Base-by-base conservation (phyloP, 768 basidiomycete species). In the Suillus americanus region DNA sequence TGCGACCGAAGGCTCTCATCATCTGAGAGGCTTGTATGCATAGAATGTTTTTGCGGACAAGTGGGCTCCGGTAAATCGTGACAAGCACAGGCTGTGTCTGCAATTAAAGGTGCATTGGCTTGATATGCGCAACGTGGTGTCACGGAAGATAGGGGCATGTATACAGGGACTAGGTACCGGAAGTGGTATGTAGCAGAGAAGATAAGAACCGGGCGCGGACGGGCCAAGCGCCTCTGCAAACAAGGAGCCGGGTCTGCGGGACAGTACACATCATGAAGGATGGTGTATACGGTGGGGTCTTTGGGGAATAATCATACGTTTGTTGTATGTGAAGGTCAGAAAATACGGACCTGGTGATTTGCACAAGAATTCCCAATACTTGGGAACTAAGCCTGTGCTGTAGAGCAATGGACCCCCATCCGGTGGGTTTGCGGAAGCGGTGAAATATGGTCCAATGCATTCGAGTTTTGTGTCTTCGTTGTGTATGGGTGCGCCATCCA, bases 231-330 rank as follows among this genome's bases (percentile, higher is more conserved):
- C 46, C 59, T 63, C 51, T 64, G 45, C 45, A 46, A 63, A n/a
- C 67, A 71, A 35, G 78, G 70, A 30, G 68, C 69, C 23, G 63
- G 53, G 35, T 76, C 72, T 28, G 68, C 67, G 28, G 79, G 69
- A 51, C 72, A 72, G 59, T 75, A 69, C 53, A 92, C 86, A 57
- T 88, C 84, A 71, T 91, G 90, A 51, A 85, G 75, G 71, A 92
- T 89, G 3, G 82, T 85, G 73, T 84, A 91, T 61, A 82, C 75
- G 6, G 88, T 85, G 30, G 88, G 87, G 74, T 92, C 90, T 91
- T 67, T 9, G 38, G 54, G n/a, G 45, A 28, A n/a, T 25, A 60
- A 48, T 23, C 40, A 5, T 59, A 25, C 13, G 71, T 54, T 16
- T 25, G 68, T 82, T 62, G 69, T 35, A 20, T 12, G 20, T 55